phyloP scores from a whole-genome alignment of 192 early-diverging fungal species.

The Dimargaris cristalligena region DNA sequence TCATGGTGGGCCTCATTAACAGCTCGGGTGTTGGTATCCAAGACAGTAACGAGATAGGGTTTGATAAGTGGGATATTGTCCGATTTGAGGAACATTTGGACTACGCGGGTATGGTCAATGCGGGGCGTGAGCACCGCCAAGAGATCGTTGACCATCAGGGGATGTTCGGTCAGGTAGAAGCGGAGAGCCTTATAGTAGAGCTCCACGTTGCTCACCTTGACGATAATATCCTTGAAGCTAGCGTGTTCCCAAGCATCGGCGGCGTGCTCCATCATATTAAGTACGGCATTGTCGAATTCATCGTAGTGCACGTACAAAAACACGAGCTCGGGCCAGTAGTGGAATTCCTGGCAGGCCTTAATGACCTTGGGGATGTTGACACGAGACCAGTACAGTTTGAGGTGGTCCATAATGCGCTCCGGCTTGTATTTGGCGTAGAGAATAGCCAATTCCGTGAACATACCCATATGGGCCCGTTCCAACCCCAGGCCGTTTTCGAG shows the following conservation, averaged over 20 bases:
- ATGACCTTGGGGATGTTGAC: constrained; percentile 99
- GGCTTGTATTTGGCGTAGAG: constrained; percentile 93
- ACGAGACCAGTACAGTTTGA: constrained; percentile 91
- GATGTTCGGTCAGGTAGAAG: constrained; percentile 95
- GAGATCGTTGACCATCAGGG: constrained; percentile 83
- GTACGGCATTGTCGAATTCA: constrained; percentile 94
- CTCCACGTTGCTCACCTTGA: constrained; percentile 94
- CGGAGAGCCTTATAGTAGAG: constrained; percentile 96
- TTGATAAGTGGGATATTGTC: constrained; percentile 97
- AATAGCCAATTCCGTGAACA: constrained; percentile 98
- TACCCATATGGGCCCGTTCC: constrained; percentile 99
- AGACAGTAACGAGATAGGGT: constrained; percentile 88
- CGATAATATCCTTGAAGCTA: constrained; percentile 90
- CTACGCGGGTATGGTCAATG: constrained; percentile 93
- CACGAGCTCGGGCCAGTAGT: constrained; percentile 93
- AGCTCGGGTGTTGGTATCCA: constrained; percentile 79
- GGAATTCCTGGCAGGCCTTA: constrained; percentile 74
- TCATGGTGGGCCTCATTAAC: constrained; percentile 95
- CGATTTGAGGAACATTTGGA: constrained; percentile 93
- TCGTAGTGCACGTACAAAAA: constrained; percentile 98
- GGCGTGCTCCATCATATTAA: constrained; percentile 90
- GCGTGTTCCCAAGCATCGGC: constrained; percentile 93
- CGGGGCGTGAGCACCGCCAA: constrained; percentile 72
- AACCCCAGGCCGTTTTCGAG: constrained; percentile 88
- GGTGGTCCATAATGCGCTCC: constrained; percentile 91